Percentiles rank a stretch among this genome's conserved stretches.
Conservation (phyloP, 768 basidiomycete species). For the Leccinum broughii region DNA sequence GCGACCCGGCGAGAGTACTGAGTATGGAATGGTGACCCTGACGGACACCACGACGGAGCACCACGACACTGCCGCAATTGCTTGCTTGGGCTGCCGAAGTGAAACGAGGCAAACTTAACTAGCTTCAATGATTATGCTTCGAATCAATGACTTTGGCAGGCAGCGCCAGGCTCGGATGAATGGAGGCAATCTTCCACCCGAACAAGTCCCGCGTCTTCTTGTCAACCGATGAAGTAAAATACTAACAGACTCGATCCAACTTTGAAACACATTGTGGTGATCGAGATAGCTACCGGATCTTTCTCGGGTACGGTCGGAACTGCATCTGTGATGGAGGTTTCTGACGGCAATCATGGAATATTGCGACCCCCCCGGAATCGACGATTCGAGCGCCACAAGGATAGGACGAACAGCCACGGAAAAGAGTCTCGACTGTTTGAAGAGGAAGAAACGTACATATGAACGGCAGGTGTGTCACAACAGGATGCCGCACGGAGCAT, state of each 20-base stretch:
- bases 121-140: conserved; percentile 7
- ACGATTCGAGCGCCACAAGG: conserved; percentile 15
- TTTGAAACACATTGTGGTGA: conserved; percentile 1
- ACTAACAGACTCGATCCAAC: conserved; percentile 4
- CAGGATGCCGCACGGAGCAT: conserved; percentile 17
- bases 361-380: background rate
- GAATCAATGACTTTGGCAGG: conserved; percentile 1
- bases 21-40: background rate
- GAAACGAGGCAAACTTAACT: conserved; percentile 1
- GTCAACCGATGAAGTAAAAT: conserved; percentile 15
- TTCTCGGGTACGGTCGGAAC: background rate
- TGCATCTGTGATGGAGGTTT: background rate
- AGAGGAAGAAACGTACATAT: conserved; percentile 10
- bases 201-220: conserved; percentile 7
- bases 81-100: background rate
- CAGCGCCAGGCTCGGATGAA: conserved; percentile 7
- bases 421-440: background rate
- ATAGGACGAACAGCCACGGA: conserved; percentile 11
- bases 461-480: background rate
- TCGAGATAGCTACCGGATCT: background rate
- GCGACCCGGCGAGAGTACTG: background rate
- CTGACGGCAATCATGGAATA: conserved; percentile 16
- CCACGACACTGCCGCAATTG: background rate
- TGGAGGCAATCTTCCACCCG: conserved; percentile 9
- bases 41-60: background rate